Percentiles rank a stretch among this genome's conserved stretches.
phyloP scores from a whole-genome alignment of 768 basidiomycete species.

The Mycena rosella region DNA sequence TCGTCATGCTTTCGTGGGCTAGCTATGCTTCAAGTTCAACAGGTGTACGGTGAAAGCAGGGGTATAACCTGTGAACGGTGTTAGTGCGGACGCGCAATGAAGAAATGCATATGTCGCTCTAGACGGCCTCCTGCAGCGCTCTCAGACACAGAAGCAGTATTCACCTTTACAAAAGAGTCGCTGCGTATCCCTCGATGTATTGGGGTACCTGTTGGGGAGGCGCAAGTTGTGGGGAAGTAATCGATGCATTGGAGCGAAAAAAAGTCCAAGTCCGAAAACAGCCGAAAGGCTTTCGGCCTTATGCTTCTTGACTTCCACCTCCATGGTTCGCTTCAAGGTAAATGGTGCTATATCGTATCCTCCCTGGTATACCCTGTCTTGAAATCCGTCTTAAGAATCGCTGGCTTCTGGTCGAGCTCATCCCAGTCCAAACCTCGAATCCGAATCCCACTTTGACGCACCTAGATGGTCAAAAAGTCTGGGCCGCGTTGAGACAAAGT shows the following conservation, averaged over 20 bases:
- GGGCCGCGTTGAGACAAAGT: constrained; percentile 76
- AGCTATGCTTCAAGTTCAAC: neutral
- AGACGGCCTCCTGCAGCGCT: neutral
- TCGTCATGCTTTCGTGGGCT: constrained; percentile 20
- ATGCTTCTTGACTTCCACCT: neutral
- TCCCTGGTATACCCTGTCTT: neutral
- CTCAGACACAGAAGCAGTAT: neutral
- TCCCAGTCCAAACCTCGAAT: constrained; percentile 55
- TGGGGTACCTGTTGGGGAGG: neutral
- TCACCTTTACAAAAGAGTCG: constrained; percentile 19
- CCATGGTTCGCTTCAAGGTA: constrained; percentile 84
- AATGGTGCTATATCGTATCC: neutral
- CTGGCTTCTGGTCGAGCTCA: constrained; percentile 90
- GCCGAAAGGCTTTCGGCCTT: neutral
- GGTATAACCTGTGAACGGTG: constrained; percentile 3
- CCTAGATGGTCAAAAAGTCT: constrained; percentile 76
- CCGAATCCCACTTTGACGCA: constrained; percentile 32
- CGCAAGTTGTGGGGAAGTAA: constrained; percentile 24
- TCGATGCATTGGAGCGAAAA: neutral
- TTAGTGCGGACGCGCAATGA: neutral
- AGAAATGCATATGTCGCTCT: neutral
- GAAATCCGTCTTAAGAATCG: constrained; percentile 69
- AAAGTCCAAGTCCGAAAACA: too few species aligned
- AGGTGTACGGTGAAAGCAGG: neutral
- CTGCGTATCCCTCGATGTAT: neutral